Percentiles rank a stretch among this genome's conserved stretches.
phyloP scores from a whole-genome alignment of 352 stramenopile species.

The Globisporangium paddicum region DNA sequence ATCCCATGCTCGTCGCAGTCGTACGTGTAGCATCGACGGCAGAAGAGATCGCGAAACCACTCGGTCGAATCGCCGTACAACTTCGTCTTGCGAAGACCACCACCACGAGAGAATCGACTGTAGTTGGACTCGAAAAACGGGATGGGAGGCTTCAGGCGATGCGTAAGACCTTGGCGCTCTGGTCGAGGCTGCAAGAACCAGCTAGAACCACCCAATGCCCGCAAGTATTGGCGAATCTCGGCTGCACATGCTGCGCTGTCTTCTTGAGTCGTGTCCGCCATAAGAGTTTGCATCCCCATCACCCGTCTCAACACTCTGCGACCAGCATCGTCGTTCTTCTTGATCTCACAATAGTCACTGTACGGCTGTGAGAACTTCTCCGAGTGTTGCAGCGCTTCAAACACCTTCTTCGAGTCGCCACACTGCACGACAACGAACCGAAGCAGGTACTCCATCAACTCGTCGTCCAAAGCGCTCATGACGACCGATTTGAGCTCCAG shows the following conservation, averaged over 20 bases:
- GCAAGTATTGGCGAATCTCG: conserved; percentile 9
- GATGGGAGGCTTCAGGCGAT: conserved; percentile 38
- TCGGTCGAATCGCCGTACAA: conserved; percentile 61
- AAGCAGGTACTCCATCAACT: conserved; percentile 57
- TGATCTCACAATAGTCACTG: conserved; percentile 44
- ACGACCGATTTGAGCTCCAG: conserved; percentile 30
- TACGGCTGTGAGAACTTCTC: conserved; percentile 29
- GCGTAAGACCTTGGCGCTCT: conserved; percentile 14
- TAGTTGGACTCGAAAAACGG: conserved; percentile 59
- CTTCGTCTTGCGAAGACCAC: conserved; percentile 33
- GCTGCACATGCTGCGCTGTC: neutral
- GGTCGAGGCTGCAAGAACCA: conserved; percentile 31
- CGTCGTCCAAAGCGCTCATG: conserved; percentile 39
- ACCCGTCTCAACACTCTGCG: conserved; percentile 19
- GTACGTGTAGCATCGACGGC: conserved; percentile 87
- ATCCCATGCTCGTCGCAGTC: conserved; percentile 89
- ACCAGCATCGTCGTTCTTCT: conserved; percentile 26
- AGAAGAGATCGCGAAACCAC: conserved; percentile 87
- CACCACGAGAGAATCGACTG: conserved; percentile 16
- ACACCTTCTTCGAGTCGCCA: conserved; percentile 39
- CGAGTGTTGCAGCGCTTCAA: conserved; percentile 29
- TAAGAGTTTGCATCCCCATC: conserved; percentile 19
- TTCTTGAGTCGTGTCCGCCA: conserved; percentile 1
- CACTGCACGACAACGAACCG: conserved; percentile 44
- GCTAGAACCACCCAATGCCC: conserved; percentile 8